Evolutionary conservation across 805 yeast species (phyloP).

Genomic region (Lipomyces yamanashiensis): DNA sequence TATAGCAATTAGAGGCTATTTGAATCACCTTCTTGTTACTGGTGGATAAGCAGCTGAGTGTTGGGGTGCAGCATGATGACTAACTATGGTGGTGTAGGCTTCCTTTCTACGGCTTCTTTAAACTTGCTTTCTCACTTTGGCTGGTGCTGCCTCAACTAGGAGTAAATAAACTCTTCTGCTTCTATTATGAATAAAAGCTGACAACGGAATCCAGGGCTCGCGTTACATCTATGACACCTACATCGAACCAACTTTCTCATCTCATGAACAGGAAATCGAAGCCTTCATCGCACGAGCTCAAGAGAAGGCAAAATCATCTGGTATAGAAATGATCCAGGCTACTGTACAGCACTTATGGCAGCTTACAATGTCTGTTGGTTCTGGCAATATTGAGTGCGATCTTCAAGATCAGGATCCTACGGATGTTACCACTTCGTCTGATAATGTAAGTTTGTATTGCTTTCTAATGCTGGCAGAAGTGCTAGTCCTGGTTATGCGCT

Average conservation of each 20-base stretch:
- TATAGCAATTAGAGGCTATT: background rate
- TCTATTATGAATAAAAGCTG: background rate
- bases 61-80: background rate
- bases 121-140: conserved; percentile 61
- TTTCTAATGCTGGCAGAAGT: background rate
- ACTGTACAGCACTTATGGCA: conserved; percentile 1
- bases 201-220: conserved; percentile 20
- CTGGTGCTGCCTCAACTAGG: conserved; percentile 58
- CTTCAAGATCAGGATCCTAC: background rate
- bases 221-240: conserved; percentile 24
- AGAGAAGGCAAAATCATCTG: conserved; percentile 10
- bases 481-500: background rate
- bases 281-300: background rate
- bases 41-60: background rate
- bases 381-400: background rate
- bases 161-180: conserved; percentile 36
- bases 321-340: conserved; percentile 3
- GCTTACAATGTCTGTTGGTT: background rate
- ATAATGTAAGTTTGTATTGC: background rate
- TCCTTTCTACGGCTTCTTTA: conserved; percentile 60
- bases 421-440: background rate
- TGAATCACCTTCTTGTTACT: background rate
- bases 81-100: conserved; percentile 41
- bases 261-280: conserved; percentile 32
- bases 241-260: conserved; percentile 26